Percentiles rank a stretch among this genome's conserved stretches.
Conservation (phyloP, 441 rosid genomes). For the Populus tomentosa region DNA sequence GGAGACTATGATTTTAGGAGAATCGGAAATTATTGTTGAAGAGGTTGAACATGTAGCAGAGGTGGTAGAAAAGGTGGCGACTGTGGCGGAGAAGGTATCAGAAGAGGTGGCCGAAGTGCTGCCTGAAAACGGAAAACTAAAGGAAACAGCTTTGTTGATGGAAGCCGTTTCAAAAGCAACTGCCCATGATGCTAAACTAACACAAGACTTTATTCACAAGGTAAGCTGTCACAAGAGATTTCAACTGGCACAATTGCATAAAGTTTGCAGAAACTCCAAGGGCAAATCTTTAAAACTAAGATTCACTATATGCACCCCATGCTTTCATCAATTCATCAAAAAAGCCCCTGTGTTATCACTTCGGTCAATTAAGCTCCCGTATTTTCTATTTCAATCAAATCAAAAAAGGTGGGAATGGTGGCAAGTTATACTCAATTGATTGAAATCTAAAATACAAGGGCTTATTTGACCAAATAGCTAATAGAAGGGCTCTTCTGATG, state of each 20-base stretch:
- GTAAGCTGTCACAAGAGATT: constrained; percentile 18
- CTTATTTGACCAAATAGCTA: not conserved
- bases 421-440: not conserved
- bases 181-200: constrained; percentile 52
- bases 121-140: constrained; percentile 44
- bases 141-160: constrained; percentile 44
- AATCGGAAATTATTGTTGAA: constrained; percentile 43
- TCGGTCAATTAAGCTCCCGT: not conserved
- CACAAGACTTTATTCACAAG: constrained; percentile 46
- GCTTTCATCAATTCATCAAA: not conserved
- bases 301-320: not conserved
- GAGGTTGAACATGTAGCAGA: constrained; percentile 52
- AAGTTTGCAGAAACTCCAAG: not conserved
- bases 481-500: not conserved
- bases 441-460: not conserved
- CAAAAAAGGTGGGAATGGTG: too few species aligned
- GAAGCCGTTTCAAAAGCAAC: constrained; percentile 54
- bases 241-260: not conserved
- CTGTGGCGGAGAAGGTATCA: constrained; percentile 41
- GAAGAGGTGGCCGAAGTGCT: constrained; percentile 42
- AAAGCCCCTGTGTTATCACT: not conserved
- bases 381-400: not conserved
- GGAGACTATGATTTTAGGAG: constrained; percentile 26
- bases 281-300: not conserved
- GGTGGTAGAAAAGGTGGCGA: constrained; percentile 63